Evolutionary conservation across 768 basidiomycete species (phyloP).

Genomic region (Collybia nuda): DNA sequence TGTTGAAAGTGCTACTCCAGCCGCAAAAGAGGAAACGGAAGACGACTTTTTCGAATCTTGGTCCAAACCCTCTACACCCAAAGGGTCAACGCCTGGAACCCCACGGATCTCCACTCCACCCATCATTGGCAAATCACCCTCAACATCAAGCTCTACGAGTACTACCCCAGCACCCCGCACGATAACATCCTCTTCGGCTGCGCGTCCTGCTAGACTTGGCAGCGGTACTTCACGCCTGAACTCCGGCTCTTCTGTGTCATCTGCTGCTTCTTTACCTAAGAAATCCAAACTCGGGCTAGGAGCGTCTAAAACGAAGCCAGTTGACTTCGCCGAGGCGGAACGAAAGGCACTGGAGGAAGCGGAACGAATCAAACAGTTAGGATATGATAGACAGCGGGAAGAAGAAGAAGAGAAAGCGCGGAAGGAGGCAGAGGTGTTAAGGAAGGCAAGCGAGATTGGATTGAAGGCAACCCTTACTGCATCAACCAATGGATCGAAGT

Average conservation of each 20-base stretch:
- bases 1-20: conserved; percentile 43
- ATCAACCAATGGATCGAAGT: conserved; percentile 14
- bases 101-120: conserved; percentile 54
- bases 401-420: conserved; percentile 77
- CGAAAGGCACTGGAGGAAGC: conserved; percentile 89
- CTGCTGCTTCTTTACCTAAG: conserved; percentile 36
- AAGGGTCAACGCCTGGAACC: conserved; percentile 50
- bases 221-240: conserved; percentile 36
- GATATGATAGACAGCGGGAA: conserved; percentile 85
- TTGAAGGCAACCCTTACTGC: conserved; percentile 28
- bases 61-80: conserved; percentile 80
- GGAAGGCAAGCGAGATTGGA: conserved; percentile 37
- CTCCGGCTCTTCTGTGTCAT: conserved; percentile 29
- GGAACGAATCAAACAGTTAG: conserved; percentile 87
- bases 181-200: conserved; percentile 62
- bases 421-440: conserved; percentile 56
- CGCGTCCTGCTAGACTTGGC: conserved; percentile 44
- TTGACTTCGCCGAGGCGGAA: conserved; percentile 96
- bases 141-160: conserved; percentile 30
- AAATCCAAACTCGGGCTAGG: conserved; percentile 81
- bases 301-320: conserved; percentile 82
- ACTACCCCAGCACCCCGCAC: conserved; percentile 50
- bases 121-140: conserved; percentile 52
- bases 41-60: conserved; percentile 98
- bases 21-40: conserved; percentile 51